Base-by-base conservation (phyloP, 2,329 filamentous ascomycete genomes). In the Fusarium bactridioides region DNA sequence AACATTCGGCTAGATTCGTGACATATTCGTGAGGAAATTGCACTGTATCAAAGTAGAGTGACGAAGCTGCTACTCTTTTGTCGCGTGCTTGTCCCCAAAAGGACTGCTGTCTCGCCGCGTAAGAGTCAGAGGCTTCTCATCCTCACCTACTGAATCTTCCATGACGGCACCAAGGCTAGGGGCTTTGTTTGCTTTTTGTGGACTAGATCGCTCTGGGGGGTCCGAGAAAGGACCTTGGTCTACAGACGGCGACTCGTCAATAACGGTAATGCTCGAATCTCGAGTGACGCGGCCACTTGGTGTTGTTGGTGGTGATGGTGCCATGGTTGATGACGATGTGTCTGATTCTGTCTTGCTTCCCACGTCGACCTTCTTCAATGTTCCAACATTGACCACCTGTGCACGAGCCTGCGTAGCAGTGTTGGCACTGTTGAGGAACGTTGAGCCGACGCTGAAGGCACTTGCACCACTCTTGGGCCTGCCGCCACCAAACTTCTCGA, bases 381-480 rank as follows among this genome's bases (percentile, higher is more conserved):
- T 87, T 45, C 86, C 86, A 25, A 91, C 88, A 66, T 88, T 88
- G 53, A 91, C 86, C 40, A 91, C 85, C 76, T 90, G 88, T 27
- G 89, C 88, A 55, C 86, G 86, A 31, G 86, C 86, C 27, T 87
- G 86, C 29, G 85, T 87, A 19, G 87, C 88, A 4, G 88, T 91
- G 75, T 84, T 90, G 71, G 89, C 89, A 69, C 87, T 91, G 82
- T 90, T 92, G 73, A 92, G 83, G 80, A 92, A 92, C 3, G 90
- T 91, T 25, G 90, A 90, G 23, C 90, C 90, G 62, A 92, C 88
- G 76, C 89, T 92, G 78, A 92, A 92, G 40, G 88, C 87, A 80
- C 86, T 88, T 61, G 82, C 85, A 10, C 84, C 84, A 76, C 89
- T 91, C 74, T 85, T 86, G 27, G 85, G 89, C 65, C 82, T 84